A percentile compares a stretch with the other conserved stretches of the same genome.
phyloP scores from a whole-genome alignment of 2,329 filamentous ascomycete genomes.

The Penicillium corylophilum region DNA sequence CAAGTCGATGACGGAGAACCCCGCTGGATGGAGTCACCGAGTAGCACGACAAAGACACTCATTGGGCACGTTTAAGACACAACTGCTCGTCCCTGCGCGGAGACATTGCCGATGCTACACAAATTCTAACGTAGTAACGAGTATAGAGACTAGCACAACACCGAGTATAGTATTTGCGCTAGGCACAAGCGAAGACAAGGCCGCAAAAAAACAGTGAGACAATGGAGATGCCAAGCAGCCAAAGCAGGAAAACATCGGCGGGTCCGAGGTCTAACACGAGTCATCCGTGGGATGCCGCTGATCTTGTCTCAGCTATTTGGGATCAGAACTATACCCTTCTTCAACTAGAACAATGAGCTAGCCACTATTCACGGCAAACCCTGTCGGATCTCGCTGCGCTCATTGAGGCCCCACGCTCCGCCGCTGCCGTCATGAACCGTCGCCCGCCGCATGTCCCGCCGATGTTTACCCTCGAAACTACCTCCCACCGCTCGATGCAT shows the following conservation, averaged over 20 bases:
- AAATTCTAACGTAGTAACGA: not conserved
- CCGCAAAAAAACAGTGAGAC: not conserved
- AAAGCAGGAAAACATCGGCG: not conserved
- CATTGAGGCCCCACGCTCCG: slow-evolving; percentile 47
- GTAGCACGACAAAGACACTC: not conserved
- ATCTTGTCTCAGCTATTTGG: not conserved
- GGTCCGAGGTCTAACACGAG: not conserved
- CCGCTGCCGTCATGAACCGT: slow-evolving; percentile 54
- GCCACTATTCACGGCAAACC: slow-evolving; percentile 24
- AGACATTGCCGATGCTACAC: not conserved
- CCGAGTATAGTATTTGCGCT: not conserved
- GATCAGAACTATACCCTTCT: not conserved
- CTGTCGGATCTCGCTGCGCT: slow-evolving; percentile 26
- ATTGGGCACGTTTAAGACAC: not conserved
- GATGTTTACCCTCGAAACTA: slow-evolving; percentile 49
- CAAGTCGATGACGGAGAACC: not conserved
- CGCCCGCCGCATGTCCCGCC: slow-evolving; percentile 56
- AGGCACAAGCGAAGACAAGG: not conserved
- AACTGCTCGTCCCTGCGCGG: not conserved
- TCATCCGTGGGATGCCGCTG: not conserved
- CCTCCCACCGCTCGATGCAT: slow-evolving; percentile 56
- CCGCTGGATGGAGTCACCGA: not conserved
- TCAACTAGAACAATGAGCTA: not conserved
- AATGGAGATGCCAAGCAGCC: not conserved
- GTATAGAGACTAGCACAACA: not conserved